Percentiles rank a stretch among this genome's conserved stretches.
Conservation (phyloP, 177 flowering plant genomes). For the Vitis hybrid region DNA sequence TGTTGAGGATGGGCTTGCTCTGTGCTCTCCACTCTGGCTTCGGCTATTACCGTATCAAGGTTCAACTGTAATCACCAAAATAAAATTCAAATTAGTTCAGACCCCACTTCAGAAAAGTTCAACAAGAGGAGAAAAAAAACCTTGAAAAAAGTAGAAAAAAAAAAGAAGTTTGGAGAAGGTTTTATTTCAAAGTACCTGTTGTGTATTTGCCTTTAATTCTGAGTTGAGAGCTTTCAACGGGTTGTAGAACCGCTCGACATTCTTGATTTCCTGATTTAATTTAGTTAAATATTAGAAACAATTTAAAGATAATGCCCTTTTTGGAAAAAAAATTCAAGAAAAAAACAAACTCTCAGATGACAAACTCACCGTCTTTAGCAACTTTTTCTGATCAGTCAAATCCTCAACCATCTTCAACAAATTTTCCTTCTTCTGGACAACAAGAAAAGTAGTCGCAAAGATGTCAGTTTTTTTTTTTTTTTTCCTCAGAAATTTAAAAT, state of each 20-base stretch:
- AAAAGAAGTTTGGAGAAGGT: too few relatives aligned
- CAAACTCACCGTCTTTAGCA: conserved; percentile 32
- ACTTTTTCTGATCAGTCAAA: conserved; percentile 12
- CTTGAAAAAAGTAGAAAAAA: too few relatives aligned
- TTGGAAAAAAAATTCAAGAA: conserved; percentile 4
- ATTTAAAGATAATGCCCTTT: background rate
- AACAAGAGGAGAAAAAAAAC: too few relatives aligned
- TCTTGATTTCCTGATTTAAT: conserved; percentile 27
- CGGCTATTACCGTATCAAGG: background rate
- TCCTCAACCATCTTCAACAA: conserved; percentile 11
- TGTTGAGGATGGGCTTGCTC: too few relatives aligned
- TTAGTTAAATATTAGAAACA: background rate
- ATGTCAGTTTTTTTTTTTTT: too few relatives aligned
- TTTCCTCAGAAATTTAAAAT: too few relatives aligned
- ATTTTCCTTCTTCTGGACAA: conserved; percentile 27
- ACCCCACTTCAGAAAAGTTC: too few relatives aligned
- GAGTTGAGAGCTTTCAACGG: conserved; percentile 11
- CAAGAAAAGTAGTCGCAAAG: background rate
- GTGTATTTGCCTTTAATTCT: conserved; percentile 23
- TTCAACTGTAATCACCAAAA: background rate
- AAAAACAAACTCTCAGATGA: background rate
- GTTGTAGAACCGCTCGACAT: background rate
- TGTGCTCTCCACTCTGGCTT: background rate
- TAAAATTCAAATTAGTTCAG: too few relatives aligned
- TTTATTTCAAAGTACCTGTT: too few relatives aligned